These are phyloP conservation scores for Paecilomyces variotii DNA, from an alignment of 2,329 filamentous ascomycete species.

Conservation along the genomic window DNA sequence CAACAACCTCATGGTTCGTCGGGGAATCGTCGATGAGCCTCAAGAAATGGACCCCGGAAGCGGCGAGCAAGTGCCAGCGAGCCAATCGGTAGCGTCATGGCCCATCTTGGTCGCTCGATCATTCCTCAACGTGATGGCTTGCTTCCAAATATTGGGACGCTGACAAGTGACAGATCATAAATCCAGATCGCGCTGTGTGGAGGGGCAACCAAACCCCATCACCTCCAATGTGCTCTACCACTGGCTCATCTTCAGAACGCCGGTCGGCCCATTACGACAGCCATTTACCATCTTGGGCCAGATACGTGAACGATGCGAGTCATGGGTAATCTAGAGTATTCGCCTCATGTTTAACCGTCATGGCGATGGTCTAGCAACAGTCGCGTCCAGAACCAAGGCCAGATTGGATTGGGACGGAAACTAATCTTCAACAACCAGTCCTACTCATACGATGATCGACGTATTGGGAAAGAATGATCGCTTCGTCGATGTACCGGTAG, in stretches of 20 bases:
- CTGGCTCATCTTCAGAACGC: not conserved
- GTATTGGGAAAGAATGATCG: not conserved
- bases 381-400: not conserved
- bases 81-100: not conserved
- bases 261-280: not conserved
- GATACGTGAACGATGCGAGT: not conserved
- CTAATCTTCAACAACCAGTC: not conserved
- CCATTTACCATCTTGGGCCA: not conserved
- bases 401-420: not conserved
- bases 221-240: not conserved
- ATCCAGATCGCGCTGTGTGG: not conserved
- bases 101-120: not conserved
- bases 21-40: not conserved
- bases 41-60: not conserved
- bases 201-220: not conserved
- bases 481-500: constrained; percentile 2
- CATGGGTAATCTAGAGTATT: not conserved
- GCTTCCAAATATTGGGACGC: not conserved
- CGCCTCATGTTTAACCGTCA: not conserved
- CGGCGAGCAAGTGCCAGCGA: not conserved
- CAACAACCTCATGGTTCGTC: not conserved
- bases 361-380: not conserved
- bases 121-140: not conserved
- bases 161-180: constrained; percentile 1
- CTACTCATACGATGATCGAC: not conserved